Conservation (phyloP, 257 asterid genomes). For the Paraleonurus japonicus region DNA sequence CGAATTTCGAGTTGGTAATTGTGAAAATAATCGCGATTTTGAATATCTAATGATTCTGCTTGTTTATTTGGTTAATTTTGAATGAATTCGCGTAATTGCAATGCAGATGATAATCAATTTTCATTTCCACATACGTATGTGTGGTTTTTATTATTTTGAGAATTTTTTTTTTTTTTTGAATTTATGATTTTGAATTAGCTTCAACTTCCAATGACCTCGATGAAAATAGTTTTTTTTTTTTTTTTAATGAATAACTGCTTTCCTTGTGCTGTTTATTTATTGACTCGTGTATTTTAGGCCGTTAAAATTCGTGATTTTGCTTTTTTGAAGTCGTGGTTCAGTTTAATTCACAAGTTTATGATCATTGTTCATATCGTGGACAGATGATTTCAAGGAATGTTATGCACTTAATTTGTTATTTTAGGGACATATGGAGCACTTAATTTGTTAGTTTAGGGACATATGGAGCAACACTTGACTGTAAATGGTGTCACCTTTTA, state of each 20-base stretch:
- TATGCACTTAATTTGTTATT: too few species aligned
- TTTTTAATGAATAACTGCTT: neutral
- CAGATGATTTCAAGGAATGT: too few species aligned
- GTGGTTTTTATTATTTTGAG: neutral
- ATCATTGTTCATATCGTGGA: too few species aligned
- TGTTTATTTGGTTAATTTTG: constrained; percentile 7
- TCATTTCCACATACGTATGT: neutral
- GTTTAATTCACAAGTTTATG: neutral
- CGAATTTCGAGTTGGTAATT: constrained; percentile 6
- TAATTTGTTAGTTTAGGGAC: neutral
- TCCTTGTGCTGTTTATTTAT: too few species aligned
- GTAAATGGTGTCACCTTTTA: neutral
- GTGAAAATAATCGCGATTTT: neutral
- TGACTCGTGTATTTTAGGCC: neutral
- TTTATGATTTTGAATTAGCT: neutral
- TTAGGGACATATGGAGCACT: neutral
- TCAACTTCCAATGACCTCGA: neutral
- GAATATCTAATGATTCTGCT: neutral
- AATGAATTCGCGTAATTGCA: neutral
- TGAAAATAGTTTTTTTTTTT: neutral
- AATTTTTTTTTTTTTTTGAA: too few species aligned
- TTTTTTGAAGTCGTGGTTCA: neutral
- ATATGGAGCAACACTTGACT: neutral
- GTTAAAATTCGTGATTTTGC: neutral
- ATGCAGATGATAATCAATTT: neutral